Percentiles rank a stretch among this genome's conserved stretches.
phyloP scores from a whole-genome alignment of 257 asterid genomes.

The Solanum chmielewskii region DNA sequence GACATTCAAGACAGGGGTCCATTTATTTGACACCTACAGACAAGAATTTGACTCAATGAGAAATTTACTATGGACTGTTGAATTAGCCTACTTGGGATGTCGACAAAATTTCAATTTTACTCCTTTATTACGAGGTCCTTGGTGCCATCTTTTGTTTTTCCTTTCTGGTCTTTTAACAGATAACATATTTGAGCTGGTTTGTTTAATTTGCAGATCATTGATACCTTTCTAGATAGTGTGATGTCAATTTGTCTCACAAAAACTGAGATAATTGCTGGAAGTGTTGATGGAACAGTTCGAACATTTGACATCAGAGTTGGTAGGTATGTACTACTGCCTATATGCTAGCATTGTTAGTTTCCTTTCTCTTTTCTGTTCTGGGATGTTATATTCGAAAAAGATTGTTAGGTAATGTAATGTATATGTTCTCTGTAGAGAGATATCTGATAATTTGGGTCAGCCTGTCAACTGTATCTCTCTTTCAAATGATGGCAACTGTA shows the following conservation, averaged over 20 bases:
- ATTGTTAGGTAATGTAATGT: not conserved
- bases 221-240: conserved; percentile 71
- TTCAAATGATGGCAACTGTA: conserved; percentile 84
- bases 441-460: conserved; percentile 79
- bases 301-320: conserved; percentile 93
- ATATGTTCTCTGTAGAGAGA: conserved; percentile 34
- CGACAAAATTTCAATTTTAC: not conserved
- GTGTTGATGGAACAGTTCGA: conserved; percentile 96
- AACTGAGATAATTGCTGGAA: conserved; percentile 91
- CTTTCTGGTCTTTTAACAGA: not conserved
- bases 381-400: not conserved
- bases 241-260: conserved; percentile 83
- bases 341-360: not conserved
- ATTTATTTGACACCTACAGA: not conserved
- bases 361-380: not conserved
- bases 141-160: not conserved
- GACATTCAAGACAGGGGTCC: not conserved
- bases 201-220: conserved; percentile 50
- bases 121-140: not conserved
- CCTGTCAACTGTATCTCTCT: conserved; percentile 92
- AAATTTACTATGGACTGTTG: not conserved
- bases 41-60: not conserved
- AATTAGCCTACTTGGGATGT: not conserved
- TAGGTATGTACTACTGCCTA: conserved; percentile 52
- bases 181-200: not conserved